Conservation (phyloP, 169 alveolate genomes). For the Babesia caballi region DNA sequence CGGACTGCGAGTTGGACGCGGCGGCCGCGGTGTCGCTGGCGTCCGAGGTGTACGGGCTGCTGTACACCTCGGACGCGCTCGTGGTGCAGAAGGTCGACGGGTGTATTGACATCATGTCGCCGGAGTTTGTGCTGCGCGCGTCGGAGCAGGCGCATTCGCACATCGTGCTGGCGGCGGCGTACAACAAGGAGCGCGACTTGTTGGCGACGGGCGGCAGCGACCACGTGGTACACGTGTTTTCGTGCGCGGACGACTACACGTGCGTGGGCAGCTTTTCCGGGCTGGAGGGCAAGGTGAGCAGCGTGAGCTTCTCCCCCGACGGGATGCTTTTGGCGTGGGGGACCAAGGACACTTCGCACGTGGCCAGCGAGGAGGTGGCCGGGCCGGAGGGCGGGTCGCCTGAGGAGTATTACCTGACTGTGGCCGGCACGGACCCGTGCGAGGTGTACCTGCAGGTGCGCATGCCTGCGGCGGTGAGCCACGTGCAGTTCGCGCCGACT, state of each 20-base stretch:
- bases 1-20: conserved; percentile 14
- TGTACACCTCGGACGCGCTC: conserved; percentile 45
- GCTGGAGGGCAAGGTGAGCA: conserved; percentile 61
- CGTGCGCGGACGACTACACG: conserved; percentile 24
- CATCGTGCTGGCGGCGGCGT: conserved; percentile 51
- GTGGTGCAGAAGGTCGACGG: conserved; percentile 64
- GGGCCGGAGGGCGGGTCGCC: neutral
- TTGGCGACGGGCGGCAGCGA: conserved; percentile 69
- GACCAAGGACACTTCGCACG: conserved; percentile 52
- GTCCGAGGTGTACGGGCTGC: conserved; percentile 54
- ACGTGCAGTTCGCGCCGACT: conserved; percentile 49
- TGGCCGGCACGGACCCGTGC: conserved; percentile 62
- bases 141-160: conserved; percentile 63
- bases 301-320: conserved; percentile 38
- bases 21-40: conserved; percentile 17
- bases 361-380: neutral
- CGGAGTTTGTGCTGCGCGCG: conserved; percentile 1
- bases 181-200: conserved; percentile 9
- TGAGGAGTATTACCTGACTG: conserved; percentile 46
- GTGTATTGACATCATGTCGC: conserved; percentile 12
- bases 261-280: conserved; percentile 63
- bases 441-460: conserved; percentile 47
- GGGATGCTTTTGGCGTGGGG: conserved; percentile 70
- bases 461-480: conserved; percentile 54
- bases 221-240: conserved; percentile 52